Percentiles rank a stretch among this genome's conserved stretches.
Conservation (phyloP, 371 early-diverging fungal genomes). For the Thermomucor indicae-seudaticae region DNA sequence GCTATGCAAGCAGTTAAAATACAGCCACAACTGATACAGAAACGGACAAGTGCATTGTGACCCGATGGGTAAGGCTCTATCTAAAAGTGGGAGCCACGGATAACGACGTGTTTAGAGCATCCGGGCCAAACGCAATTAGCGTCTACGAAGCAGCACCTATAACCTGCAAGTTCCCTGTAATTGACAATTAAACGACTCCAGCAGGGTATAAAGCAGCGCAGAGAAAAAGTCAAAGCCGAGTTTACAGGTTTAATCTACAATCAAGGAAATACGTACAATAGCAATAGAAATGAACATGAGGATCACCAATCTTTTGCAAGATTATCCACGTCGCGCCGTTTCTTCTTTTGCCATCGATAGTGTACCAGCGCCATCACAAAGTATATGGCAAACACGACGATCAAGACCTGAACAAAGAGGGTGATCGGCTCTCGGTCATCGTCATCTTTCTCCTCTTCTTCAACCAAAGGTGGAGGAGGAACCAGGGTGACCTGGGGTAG, state of each 20-base stretch:
- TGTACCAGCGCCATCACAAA: conserved; percentile 17
- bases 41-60: conserved; percentile 59
- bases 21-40: conserved; percentile 52
- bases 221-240: too few species aligned
- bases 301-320: too few species aligned
- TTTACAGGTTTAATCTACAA: too few species aligned
- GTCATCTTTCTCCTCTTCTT: not conserved
- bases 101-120: conserved; percentile 48
- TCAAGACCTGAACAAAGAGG: conserved; percentile 28
- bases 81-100: conserved; percentile 35
- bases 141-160: conserved; percentile 66
- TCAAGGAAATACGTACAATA: too few species aligned
- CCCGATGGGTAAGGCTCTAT: conserved; percentile 59
- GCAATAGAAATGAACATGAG: too few species aligned
- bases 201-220: too few species aligned
- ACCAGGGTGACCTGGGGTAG: too few species aligned
- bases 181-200: conserved; percentile 54
- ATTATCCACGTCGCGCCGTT: too few species aligned
- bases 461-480: not conserved
- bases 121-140: conserved; percentile 70
- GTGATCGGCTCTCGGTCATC: conserved; percentile 11
- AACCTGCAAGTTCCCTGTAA: conserved; percentile 57
- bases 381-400: conserved; percentile 18
- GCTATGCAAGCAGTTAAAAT: too few species aligned
- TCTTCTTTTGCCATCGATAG: conserved; percentile 18